Evolutionary conservation across 2,329 filamentous ascomycete genomes (phyloP).

Genomic region (Fusarium siculi): DNA sequence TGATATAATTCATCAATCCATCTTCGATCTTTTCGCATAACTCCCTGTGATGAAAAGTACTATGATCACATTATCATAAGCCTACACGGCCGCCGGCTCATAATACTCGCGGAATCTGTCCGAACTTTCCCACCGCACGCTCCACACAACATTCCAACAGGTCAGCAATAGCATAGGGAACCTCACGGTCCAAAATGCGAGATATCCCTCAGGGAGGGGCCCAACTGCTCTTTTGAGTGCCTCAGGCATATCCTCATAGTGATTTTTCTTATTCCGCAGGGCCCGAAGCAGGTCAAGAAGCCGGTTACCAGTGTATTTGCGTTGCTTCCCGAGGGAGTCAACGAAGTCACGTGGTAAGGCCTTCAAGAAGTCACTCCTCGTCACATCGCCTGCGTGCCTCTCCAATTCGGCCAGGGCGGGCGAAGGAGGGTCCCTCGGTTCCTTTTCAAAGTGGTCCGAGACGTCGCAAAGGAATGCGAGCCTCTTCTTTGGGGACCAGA

Average conservation of each 20-base stretch:
- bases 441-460: slow-evolving; percentile 95
- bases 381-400: slow-evolving; percentile 61
- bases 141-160: slow-evolving; percentile 80
- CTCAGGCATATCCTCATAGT: slow-evolving; percentile 96
- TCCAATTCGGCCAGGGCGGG: slow-evolving; percentile 70
- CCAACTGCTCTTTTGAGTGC: slow-evolving; percentile 77
- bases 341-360: slow-evolving; percentile 83
- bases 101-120: slow-evolving; percentile 81
- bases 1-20: too few relatives aligned
- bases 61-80: not conserved
- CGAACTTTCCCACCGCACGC: slow-evolving; percentile 70
- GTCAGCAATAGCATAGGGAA: slow-evolving; percentile 83
- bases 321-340: slow-evolving; percentile 89
- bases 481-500: slow-evolving; percentile 91
- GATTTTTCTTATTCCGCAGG: slow-evolving; percentile 94
- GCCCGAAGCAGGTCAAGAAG: slow-evolving; percentile 90
- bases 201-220: slow-evolving; percentile 79
- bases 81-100: slow-evolving; percentile 54
- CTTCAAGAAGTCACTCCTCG: slow-evolving; percentile 80
- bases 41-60: too few relatives aligned
- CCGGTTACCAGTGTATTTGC: slow-evolving; percentile 88
- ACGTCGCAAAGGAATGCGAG: slow-evolving; percentile 95
- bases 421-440: slow-evolving; percentile 85
- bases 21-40: too few relatives aligned
- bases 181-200: slow-evolving; percentile 82